A percentile compares a stretch with the other conserved stretches of the same genome.
These are phyloP conservation scores for Marasmius sp. DNA, from an alignment of 1,284 basidiomycete species.

Conservation along the genomic window DNA sequence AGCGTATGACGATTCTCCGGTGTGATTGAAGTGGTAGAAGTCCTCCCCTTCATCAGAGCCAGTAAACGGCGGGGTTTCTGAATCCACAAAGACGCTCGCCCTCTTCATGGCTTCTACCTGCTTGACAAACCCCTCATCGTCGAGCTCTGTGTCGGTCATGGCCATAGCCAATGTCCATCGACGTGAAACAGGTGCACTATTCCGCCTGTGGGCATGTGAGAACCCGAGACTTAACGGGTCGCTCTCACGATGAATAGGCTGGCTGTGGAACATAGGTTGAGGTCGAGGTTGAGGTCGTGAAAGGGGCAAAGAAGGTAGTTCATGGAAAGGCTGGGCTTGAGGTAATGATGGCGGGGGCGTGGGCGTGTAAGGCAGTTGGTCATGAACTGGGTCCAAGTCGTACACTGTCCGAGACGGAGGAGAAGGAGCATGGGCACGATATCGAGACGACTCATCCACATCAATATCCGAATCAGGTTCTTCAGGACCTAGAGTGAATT, in stretches of 20 bases:
- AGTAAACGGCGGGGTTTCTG: not conserved
- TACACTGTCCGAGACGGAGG: not conserved
- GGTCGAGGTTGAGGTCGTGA: not conserved
- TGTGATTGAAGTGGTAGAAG: slow-evolving; percentile 10
- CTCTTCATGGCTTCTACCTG: slow-evolving; percentile 42
- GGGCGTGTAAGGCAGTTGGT: not conserved
- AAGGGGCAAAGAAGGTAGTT: not conserved
- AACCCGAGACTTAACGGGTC: not conserved
- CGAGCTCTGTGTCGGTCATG: slow-evolving; percentile 46
- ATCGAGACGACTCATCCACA: not conserved
- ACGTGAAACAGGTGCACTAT: slow-evolving; percentile 13
- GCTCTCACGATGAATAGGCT: not conserved
- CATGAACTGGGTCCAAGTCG: slow-evolving; percentile 1
- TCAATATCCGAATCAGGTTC: slow-evolving; percentile 3
- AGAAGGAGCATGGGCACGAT: not conserved
- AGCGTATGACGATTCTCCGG: not conserved
- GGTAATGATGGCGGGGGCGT: not conserved
- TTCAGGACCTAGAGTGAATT: slow-evolving; percentile 3
- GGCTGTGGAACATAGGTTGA: not conserved
- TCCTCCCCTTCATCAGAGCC: slow-evolving; percentile 21
- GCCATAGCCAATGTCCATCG: slow-evolving; percentile 46
- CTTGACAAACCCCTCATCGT: slow-evolving; percentile 45
- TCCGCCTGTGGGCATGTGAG: not conserved
- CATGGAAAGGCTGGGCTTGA: not conserved
- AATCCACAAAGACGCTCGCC: slow-evolving; percentile 5